phyloP scores from a whole-genome alignment of 2,329 filamentous ascomycete genomes.

The Truncatella angustata region DNA sequence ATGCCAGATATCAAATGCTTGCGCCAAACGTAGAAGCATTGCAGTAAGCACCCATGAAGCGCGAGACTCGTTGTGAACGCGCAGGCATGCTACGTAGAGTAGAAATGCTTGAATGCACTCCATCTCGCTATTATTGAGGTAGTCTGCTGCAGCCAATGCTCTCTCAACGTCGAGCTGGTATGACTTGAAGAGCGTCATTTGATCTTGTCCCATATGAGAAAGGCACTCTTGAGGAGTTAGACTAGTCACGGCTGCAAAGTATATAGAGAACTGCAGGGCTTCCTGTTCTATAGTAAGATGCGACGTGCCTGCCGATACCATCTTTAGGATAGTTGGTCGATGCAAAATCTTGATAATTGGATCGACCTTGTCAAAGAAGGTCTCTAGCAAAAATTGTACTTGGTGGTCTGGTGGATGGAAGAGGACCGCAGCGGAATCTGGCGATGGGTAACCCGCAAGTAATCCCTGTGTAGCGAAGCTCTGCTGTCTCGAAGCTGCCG shows the following conservation, averaged over 20 bases:
- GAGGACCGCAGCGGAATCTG: constrained; percentile 7
- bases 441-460: constrained; percentile 17
- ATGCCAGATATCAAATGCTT: constrained; percentile 40
- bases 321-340: constrained; percentile 33
- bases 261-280: constrained; percentile 41
- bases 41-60: constrained; percentile 41
- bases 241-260: constrained; percentile 38
- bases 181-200: constrained; percentile 26
- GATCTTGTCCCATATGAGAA: constrained; percentile 32
- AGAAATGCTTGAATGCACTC: constrained; percentile 40
- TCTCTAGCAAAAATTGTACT: constrained; percentile 33
- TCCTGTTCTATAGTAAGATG: constrained; percentile 25
- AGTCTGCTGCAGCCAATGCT: constrained; percentile 40
- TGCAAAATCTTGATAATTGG: constrained; percentile 44
- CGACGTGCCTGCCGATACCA: constrained; percentile 12
- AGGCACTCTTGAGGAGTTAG: constrained; percentile 29
- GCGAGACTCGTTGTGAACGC: constrained; percentile 34
- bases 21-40: constrained; percentile 41
- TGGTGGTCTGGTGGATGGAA: constrained; percentile 36
- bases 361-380: constrained; percentile 40
- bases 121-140: constrained; percentile 38
- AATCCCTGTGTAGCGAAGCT: constrained; percentile 11
- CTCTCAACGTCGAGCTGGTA: constrained; percentile 35
- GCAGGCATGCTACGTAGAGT: constrained; percentile 40
- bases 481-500: constrained; percentile 10